phyloP scores from a whole-genome alignment of 331 rosid species.

The Erythrophleum ivorense region DNA sequence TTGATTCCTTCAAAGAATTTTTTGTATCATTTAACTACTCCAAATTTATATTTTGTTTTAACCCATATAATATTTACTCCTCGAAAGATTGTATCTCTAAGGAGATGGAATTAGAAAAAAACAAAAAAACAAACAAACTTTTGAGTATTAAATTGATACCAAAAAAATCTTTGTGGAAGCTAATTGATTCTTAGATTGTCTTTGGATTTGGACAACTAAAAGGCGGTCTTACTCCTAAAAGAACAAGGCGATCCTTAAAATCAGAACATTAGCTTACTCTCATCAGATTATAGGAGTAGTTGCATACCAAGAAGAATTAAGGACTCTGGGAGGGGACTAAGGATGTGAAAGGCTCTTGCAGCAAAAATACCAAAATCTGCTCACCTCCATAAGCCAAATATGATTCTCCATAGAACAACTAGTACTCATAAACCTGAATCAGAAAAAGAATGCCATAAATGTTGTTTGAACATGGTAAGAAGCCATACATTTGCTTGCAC shows the following conservation, averaged over 20 bases:
- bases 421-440: slow-evolving; percentile 63
- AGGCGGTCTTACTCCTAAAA: background rate
- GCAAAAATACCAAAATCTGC: slow-evolving; percentile 66
- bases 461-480: slow-evolving; percentile 64
- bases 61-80: background rate
- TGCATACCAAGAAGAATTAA: slow-evolving; percentile 63
- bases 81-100: background rate
- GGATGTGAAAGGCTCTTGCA: slow-evolving; percentile 63
- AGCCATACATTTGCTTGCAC: slow-evolving; percentile 67
- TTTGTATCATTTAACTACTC: background rate
- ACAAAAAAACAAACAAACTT: too few species aligned
- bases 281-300: background rate
- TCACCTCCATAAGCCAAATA: slow-evolving; percentile 64
- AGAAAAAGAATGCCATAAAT: slow-evolving; percentile 57
- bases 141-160: background rate
- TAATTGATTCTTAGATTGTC: too few species aligned
- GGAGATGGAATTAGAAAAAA: too few species aligned
- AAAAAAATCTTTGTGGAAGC: too few species aligned
- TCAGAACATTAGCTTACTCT: background rate
- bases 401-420: slow-evolving; percentile 68
- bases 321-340: slow-evolving; percentile 77
- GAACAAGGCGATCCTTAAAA: background rate
- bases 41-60: too few species aligned
- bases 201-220: background rate
- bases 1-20: too few species aligned